Conservation (phyloP, 1,284 basidiomycete genomes). For the Melampsora americana region DNA sequence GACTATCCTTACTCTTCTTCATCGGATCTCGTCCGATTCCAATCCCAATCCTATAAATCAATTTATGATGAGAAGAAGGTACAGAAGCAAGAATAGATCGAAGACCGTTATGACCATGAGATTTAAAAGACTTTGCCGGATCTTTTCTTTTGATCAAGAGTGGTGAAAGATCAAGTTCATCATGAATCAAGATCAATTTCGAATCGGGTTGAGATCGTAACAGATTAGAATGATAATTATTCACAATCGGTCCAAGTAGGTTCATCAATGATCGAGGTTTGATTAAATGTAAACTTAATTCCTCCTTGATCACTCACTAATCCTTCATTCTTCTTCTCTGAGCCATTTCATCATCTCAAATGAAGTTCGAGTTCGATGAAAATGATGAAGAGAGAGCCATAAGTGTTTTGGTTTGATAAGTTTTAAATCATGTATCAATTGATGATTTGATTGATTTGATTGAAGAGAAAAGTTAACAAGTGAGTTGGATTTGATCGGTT, state of each 20-base stretch:
- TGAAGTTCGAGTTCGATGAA: neutral
- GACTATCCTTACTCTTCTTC: conserved; percentile 11
- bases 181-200: conserved; percentile 28
- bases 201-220: neutral
- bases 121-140: conserved; percentile 19
- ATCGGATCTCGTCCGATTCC: conserved; percentile 23
- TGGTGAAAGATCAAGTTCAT: conserved; percentile 31
- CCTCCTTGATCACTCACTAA: neutral
- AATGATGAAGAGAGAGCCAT: conserved; percentile 17
- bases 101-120: conserved; percentile 34
- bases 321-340: neutral
- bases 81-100: conserved; percentile 24
- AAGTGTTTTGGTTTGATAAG: conserved; percentile 8
- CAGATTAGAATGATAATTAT: conserved; percentile 15
- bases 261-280: conserved; percentile 31
- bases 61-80: conserved; percentile 10
- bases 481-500: neutral
- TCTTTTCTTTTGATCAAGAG: conserved; percentile 4
- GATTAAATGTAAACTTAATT: conserved; percentile 18
- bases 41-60: conserved; percentile 3
- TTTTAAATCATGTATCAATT: neutral
- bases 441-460: neutral
- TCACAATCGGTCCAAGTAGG: conserved; percentile 24
- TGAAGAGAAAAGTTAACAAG: neutral
- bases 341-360: neutral